Evolutionary conservation across 805 yeast species (phyloP).

Genomic region (Spathaspora sp.): DNA sequence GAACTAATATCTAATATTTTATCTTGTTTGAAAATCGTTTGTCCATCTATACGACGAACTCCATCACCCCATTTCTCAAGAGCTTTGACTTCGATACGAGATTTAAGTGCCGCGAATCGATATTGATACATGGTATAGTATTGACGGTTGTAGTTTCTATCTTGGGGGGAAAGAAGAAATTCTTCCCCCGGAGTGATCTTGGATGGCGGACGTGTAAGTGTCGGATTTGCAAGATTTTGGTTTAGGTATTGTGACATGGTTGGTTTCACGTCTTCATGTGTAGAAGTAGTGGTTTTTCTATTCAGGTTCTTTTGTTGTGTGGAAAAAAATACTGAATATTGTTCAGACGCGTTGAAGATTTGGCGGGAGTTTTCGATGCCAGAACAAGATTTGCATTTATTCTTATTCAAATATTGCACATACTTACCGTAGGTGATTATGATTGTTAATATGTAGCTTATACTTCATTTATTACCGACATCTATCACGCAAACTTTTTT

Average conservation of each 20-base stretch:
- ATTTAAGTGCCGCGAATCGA: constrained; percentile 28
- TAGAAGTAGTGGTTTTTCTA: not conserved
- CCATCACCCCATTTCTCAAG: constrained; percentile 53
- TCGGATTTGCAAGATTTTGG: not conserved
- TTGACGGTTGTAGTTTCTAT: constrained; percentile 35
- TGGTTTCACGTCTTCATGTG: too few species aligned
- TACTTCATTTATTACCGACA: too few species aligned
- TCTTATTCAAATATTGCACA: too few species aligned
- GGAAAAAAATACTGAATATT: not conserved
- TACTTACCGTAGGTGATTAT: too few species aligned
- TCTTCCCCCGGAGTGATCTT: constrained; percentile 1
- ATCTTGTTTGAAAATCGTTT: constrained; percentile 27
- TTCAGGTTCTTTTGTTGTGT: not conserved
- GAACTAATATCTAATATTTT: constrained; percentile 58
- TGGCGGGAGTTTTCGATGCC: too few species aligned
- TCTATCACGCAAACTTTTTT: too few species aligned
- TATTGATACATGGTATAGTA: constrained; percentile 43
- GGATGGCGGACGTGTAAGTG: not conserved
- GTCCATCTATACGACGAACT: constrained; percentile 27
- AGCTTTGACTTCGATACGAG: constrained; percentile 32
- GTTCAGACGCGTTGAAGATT: too few species aligned
- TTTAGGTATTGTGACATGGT: not conserved
- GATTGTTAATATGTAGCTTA: too few species aligned
- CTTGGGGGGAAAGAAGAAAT: constrained; percentile 4
- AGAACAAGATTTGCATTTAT: too few species aligned